phyloP scores from a whole-genome alignment of 148 eudicot species.

The Limonium bicolor region DNA sequence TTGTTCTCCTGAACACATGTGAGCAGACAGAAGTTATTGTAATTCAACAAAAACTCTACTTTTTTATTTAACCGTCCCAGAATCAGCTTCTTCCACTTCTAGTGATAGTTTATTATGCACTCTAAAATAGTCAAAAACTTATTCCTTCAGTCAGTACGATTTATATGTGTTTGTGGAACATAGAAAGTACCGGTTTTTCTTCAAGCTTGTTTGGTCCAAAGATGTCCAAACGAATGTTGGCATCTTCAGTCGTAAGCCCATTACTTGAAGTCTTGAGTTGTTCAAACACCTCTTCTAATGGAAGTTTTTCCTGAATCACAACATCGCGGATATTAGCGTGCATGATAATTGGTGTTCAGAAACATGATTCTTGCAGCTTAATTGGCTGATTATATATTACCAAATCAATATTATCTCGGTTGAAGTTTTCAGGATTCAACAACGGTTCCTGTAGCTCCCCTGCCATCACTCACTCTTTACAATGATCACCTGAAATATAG shows the following conservation, averaged over 20 bases:
- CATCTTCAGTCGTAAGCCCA: slow-evolving; percentile 43
- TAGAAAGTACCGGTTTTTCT: slow-evolving; percentile 41
- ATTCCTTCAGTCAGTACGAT: no score
- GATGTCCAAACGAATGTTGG: slow-evolving; percentile 31
- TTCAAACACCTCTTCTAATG: slow-evolving; percentile 43
- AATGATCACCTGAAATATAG: slow-evolving; percentile 4
- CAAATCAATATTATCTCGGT: slow-evolving; percentile 50
- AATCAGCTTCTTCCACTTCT: no score
- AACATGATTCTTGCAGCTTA: background rate
- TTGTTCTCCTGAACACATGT: slow-evolving; percentile 79
- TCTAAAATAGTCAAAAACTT: no score
- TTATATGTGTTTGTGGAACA: no score
- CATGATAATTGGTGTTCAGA: background rate
- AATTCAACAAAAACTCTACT: no score
- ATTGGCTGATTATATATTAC: slow-evolving; percentile 14
- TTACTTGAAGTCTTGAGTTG: slow-evolving; percentile 28
- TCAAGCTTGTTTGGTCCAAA: slow-evolving; percentile 65
- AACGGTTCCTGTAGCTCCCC: slow-evolving; percentile 37
- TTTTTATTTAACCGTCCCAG: no score
- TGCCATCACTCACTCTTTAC: slow-evolving; percentile 23
- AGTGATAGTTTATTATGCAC: no score
- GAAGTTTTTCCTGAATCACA: slow-evolving; percentile 35
- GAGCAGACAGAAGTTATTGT: no score
- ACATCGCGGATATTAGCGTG: background rate
- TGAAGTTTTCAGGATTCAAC: slow-evolving; percentile 36